These are phyloP conservation scores for Ganoderma boninense DNA, from an alignment of 1,284 basidiomycete species.

Conservation along the genomic window DNA sequence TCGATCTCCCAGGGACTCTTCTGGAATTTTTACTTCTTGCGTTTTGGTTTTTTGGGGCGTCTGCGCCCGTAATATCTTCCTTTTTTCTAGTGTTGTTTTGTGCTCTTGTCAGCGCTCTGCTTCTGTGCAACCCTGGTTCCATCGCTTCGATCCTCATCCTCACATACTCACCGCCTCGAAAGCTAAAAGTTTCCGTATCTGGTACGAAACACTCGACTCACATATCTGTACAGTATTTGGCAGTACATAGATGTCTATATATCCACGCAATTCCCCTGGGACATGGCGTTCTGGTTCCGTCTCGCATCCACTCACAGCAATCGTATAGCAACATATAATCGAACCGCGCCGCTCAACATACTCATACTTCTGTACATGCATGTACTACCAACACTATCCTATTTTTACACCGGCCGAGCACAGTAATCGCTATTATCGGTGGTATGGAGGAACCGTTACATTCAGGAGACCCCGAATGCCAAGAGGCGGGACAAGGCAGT, in stretches of 20 bases:
- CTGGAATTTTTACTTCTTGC: background rate
- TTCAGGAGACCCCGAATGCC: background rate
- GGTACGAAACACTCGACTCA: background rate
- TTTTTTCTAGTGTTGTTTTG: background rate
- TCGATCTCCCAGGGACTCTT: background rate
- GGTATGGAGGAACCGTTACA: background rate
- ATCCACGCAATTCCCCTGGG: background rate
- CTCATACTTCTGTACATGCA: background rate
- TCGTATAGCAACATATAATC: background rate
- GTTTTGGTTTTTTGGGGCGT: background rate
- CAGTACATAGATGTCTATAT: background rate
- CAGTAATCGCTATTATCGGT: background rate
- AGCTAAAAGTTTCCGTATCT: background rate
- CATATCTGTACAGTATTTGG: conserved; percentile 1
- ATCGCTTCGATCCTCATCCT: conserved; percentile 6
- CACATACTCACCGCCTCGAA: background rate
- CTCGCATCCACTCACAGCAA: background rate
- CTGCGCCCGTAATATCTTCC: background rate
- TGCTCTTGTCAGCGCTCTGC: background rate
- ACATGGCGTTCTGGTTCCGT: background rate
- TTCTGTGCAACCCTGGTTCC: background rate
- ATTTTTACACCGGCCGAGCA: background rate
- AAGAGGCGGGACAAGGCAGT: background rate
- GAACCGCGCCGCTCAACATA: background rate
- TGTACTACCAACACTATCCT: background rate